Conservation (phyloP, 2,329 filamentous ascomycete species). For the Gaeumannomyces sp. region DNA sequence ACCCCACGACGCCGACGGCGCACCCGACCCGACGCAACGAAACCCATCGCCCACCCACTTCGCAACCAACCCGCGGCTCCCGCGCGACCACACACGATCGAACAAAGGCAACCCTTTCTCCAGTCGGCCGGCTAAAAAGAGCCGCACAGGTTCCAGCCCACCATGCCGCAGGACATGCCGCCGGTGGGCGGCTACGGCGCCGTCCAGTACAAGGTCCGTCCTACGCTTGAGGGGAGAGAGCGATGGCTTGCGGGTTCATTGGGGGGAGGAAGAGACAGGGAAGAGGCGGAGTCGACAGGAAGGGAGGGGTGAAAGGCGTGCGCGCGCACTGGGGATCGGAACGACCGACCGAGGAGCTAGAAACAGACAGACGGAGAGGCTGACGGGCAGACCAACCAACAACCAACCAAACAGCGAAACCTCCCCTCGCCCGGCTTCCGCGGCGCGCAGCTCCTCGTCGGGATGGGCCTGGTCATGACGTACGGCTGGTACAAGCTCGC, state of each 20-base stretch:
- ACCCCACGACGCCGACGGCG: not conserved
- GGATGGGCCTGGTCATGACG: conserved; percentile 70
- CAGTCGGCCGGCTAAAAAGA: too few relatives aligned
- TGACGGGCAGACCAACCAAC: not conserved
- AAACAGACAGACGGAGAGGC: conserved; percentile 3
- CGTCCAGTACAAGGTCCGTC: conserved; percentile 88
- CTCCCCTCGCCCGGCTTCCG: conserved; percentile 86
- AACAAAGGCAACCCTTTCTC: not conserved
- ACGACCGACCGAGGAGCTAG: not conserved
- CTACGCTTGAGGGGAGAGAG: not conserved
- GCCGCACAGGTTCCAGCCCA: conserved; percentile 28
- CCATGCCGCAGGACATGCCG: conserved; percentile 97
- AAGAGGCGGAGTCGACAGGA: not conserved
- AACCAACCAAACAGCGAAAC: conserved; percentile 60
- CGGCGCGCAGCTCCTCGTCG: conserved; percentile 70
- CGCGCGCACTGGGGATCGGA: not conserved
- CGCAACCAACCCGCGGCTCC: not conserved
- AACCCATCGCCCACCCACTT: not conserved
- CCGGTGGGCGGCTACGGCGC: conserved; percentile 89
- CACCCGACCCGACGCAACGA: not conserved
- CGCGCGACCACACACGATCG: not conserved
- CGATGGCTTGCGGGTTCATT: not conserved
- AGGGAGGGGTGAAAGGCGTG: not conserved
- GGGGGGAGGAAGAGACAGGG: not conserved
- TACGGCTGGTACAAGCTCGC: conserved; percentile 88